Evolutionary conservation across 768 basidiomycete species (phyloP), one percentile per base, ranked within the genome.

Genomic region (Suillus ampliporus): DNA sequence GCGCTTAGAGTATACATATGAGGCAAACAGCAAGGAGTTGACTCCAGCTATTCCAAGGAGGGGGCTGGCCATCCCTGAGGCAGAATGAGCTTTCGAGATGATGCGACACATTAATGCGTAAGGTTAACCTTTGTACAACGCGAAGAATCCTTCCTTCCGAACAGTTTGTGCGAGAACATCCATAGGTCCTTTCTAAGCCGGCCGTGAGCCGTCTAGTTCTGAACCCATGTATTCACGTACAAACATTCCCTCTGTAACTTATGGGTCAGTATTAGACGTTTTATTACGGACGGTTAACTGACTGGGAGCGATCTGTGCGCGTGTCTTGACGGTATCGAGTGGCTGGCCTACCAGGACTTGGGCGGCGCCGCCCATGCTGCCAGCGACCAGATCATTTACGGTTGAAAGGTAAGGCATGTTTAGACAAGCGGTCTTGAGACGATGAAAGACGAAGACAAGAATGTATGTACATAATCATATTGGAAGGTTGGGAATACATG

Each of bases 301-400:
- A 95, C 95, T 87, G 19, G 92, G 90, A 40, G 92, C 91, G 68
- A 90, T 89, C 74, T 95, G 93, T 13, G 94, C 92, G 56, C 94
- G 84, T 26, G 93, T 94, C 81, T 95, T 95, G 74, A 95, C 76
- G 0, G 94, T 95, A 71, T 95, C 94, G 31, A 95, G 80, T 1
- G 93, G 94, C 67, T 97, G 96, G 3, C 96, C 95, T n/a, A 95
- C 91, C 13, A 98, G 80, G 14, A 99, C 96, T 69, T 99, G 97
- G 0, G 93, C 89, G 2, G 95, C 95, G n/a, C 97, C 97, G 37
- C 88, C 96, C 8, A 94, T 84, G 73, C 91, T 93, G 6, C 96
- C 96, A 0, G 95, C 91, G 26, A 96, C 75, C 34, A 98, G 85
- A 71, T 94, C 92, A 68, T 94, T 93, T 43, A 89, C 71, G 0